A percentile compares a stretch with the other conserved stretches of the same genome.
Conservation (phyloP, 2,329 filamentous ascomycete genomes). For the Pseudogymnoascus sp. region DNA sequence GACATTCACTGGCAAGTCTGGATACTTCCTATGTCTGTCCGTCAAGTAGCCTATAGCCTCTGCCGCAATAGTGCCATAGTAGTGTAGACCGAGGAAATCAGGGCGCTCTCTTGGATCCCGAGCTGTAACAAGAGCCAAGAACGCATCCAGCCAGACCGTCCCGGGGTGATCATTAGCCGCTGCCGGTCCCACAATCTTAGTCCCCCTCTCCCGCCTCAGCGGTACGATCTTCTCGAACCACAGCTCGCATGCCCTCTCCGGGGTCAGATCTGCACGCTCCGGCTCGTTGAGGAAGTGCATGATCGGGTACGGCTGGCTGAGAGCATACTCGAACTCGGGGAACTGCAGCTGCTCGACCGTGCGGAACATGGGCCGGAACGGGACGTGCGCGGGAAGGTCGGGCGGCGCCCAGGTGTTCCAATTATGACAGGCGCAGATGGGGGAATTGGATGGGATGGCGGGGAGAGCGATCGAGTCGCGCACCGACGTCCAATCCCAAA, state of each 20-base stretch:
- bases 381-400: constrained; percentile 28
- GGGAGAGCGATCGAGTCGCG: constrained; percentile 30
- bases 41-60: constrained; percentile 31
- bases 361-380: constrained; percentile 37
- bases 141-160: constrained; percentile 33
- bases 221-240: constrained; percentile 34
- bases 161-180: constrained; percentile 33
- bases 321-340: constrained; percentile 21
- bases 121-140: constrained; percentile 30
- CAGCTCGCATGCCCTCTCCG: constrained; percentile 30
- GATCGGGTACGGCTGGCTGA: constrained; percentile 22
- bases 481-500: constrained; percentile 38
- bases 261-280: constrained; percentile 30
- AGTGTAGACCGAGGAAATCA: constrained; percentile 37
- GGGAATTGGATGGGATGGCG: constrained; percentile 28
- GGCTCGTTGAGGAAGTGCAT: constrained; percentile 41
- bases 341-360: constrained; percentile 29
- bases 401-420: constrained; percentile 36
- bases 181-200: constrained; percentile 33
- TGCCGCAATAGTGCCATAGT: constrained; percentile 31
- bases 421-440: constrained; percentile 32
- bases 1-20: constrained; percentile 30
- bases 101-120: constrained; percentile 32
- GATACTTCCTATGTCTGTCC: constrained; percentile 30
- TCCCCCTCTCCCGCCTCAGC: constrained; percentile 26